Conservation (phyloP, 2,329 filamentous ascomycete species). For the Exserohilum turcica region DNA sequence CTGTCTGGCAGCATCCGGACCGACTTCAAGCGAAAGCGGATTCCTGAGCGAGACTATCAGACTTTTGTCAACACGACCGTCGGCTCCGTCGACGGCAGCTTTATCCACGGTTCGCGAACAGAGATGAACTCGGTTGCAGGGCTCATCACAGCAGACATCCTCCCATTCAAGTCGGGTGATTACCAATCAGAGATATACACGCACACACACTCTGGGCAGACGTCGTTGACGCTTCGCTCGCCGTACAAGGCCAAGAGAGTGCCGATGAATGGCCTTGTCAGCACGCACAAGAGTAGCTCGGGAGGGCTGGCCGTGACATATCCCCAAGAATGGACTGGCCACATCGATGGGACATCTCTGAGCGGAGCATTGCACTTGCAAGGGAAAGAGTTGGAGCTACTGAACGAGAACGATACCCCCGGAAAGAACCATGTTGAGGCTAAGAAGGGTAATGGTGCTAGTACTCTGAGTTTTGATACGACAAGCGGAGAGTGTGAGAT, state of each 20-base stretch:
- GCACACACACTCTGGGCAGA: slow-evolving; percentile 43
- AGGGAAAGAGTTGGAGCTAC: slow-evolving; percentile 46
- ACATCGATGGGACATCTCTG: slow-evolving; percentile 44
- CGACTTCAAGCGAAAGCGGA: slow-evolving; percentile 41
- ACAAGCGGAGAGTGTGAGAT: slow-evolving; percentile 42
- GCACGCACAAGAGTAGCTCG: slow-evolving; percentile 45
- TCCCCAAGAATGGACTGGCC: slow-evolving; percentile 51
- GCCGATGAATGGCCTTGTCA: slow-evolving; percentile 36
- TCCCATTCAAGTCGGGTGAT: slow-evolving; percentile 43
- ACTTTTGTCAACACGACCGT: slow-evolving; percentile 47
- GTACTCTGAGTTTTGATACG: slow-evolving; percentile 43
- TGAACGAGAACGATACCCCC: slow-evolving; percentile 34
- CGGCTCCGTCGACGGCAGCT: slow-evolving; percentile 47
- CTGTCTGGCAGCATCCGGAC: slow-evolving; percentile 47
- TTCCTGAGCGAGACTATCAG: slow-evolving; percentile 51
- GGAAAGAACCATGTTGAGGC: slow-evolving; percentile 45
- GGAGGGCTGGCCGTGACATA: slow-evolving; percentile 47
- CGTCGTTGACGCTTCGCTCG: slow-evolving; percentile 38
- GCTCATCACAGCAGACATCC: slow-evolving; percentile 43
- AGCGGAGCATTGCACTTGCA: slow-evolving; percentile 47
- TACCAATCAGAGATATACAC: slow-evolving; percentile 41
- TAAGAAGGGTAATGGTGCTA: slow-evolving; percentile 46
- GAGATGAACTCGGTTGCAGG: slow-evolving; percentile 47
- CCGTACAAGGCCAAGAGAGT: slow-evolving; percentile 39
- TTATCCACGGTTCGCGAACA: slow-evolving; percentile 50